Evolutionary conservation across 2,329 filamentous ascomycete genomes (phyloP), one percentile per base, ranked within the genome.

Genomic region (Seiridium cupressi): DNA sequence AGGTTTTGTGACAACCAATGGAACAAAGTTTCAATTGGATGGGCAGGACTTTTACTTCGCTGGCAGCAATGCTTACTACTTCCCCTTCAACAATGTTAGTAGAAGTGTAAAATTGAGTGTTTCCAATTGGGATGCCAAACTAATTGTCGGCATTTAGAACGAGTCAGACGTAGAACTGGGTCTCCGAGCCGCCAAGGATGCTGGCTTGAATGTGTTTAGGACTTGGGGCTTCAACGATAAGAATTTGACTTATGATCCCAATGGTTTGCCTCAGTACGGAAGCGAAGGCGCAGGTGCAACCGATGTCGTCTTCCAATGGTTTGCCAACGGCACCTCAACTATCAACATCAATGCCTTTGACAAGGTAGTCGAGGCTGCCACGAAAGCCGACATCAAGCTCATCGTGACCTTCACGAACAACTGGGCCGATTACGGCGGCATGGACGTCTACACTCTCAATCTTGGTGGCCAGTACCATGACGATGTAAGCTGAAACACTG

Each of bases 221-320:
- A 84, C 82, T 7, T 85, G 82, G 83, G 82, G 81, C 13, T 85
- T 84, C 74, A 83, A 84, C 65, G 82, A 85, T 69, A 81, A 80
- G 66, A 85, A 85, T 66, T 72, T 70, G 32, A 84, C 81, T 0
- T 79, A 77, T 13, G 65, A 73, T 35, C 69, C 74, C 13, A 64
- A 71, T 18, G 81, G 82, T 4, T 69, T 85, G 3, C 82, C 83
- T 0, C 70, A 81, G 62, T 85, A 85, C 57, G 82, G 81, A 44
- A 77, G 74, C 11, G 81, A 82, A 62, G 78, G 78, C 3, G 77
- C 78, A 3, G 80, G 78, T 0, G 72, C 72, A 0, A 78, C 76
- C 31, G 74, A 78, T 3, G 73, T 78, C 4, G 74, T 81, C 5
- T 77, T 84, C 63, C 81, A 84, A 68, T 68, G 68, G 58, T 83